A percentile compares a stretch with the other conserved stretches of the same genome.
phyloP scores from a whole-genome alignment of 1,284 basidiomycete species.

The Sporisorium iseilematis-ciliati region DNA sequence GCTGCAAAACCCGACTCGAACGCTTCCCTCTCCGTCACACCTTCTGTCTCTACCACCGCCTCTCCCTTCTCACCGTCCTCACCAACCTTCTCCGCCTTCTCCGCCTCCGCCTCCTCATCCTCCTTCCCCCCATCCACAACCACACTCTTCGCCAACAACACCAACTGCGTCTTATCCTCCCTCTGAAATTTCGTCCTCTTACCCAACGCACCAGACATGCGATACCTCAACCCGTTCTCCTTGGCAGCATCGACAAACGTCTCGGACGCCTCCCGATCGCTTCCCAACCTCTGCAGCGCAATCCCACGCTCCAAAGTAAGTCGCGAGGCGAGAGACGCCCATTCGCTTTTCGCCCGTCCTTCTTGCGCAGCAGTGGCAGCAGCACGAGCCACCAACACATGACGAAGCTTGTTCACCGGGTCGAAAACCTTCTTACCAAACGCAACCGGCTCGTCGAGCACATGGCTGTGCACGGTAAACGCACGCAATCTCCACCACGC shows the following conservation, averaged over 20 bases:
- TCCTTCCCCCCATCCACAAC: constrained; percentile 55
- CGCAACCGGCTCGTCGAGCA: constrained; percentile 86
- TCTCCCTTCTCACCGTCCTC: constrained; percentile 22
- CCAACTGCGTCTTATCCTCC: constrained; percentile 85
- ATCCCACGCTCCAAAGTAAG: constrained; percentile 85
- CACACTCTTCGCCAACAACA: constrained; percentile 87
- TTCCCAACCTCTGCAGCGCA: constrained; percentile 79
- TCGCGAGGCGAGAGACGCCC: constrained; percentile 77
- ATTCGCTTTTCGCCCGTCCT: constrained; percentile 50
- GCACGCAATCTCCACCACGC: constrained; percentile 82
- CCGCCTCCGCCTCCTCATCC: constrained; percentile 44
- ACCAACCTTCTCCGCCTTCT: constrained; percentile 35
- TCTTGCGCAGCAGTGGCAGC: constrained; percentile 33
- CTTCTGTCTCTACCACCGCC: constrained; percentile 35
- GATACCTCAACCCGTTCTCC: constrained; percentile 84
- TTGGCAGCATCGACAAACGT: constrained; percentile 83
- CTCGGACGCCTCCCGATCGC: constrained; percentile 83
- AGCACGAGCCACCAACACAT: constrained; percentile 48
- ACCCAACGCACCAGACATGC: constrained; percentile 91
- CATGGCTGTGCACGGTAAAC: constrained; percentile 81
- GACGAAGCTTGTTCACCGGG: constrained; percentile 74
- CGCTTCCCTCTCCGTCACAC: constrained; percentile 17
- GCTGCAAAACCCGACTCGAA: constrained; percentile 51
- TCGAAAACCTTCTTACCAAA: constrained; percentile 74
- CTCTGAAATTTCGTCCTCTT: constrained; percentile 95